Evolutionary conservation across 208 protist genomes (phyloP).

Genomic region (Leishmania major): DNA sequence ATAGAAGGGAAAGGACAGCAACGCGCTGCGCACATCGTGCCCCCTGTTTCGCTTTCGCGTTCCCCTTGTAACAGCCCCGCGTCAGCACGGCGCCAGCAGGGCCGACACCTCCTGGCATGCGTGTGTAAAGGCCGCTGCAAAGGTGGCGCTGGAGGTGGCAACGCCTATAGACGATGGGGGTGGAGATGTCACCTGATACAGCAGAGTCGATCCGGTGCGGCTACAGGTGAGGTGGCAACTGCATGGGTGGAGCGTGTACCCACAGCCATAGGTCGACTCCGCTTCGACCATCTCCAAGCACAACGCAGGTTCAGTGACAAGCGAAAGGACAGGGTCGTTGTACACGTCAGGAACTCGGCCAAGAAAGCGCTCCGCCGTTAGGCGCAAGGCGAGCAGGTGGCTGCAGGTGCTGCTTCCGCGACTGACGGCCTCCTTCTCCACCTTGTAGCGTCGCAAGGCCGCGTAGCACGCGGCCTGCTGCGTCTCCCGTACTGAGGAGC

Average conservation of each 20-base stretch:
- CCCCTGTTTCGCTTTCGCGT: not conserved
- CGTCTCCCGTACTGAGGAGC: not conserved
- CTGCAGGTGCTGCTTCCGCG: constrained; percentile 14
- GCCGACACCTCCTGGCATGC: constrained; percentile 25
- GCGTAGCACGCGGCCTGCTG: constrained; percentile 11
- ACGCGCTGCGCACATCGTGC: not conserved
- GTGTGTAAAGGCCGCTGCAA: constrained; percentile 17
- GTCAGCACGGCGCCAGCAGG: not conserved
- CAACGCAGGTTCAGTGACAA: constrained; percentile 7
- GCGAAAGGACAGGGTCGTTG: constrained; percentile 10
- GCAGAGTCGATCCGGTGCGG: constrained; percentile 17
- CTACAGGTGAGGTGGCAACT: constrained; percentile 32
- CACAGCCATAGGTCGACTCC: constrained; percentile 13
- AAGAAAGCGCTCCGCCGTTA: constrained; percentile 31
- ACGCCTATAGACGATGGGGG: not conserved
- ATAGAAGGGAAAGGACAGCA: not conserved
- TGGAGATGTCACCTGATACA: constrained; percentile 27
- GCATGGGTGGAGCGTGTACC: constrained; percentile 22
- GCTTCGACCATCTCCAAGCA: constrained; percentile 22
- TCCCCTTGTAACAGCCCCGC: not conserved
- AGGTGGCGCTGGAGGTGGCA: constrained; percentile 18
- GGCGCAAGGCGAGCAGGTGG: constrained; percentile 27
- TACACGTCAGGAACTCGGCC: constrained; percentile 23
- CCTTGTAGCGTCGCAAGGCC: constrained; percentile 14
- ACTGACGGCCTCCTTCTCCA: not conserved